These are phyloP conservation scores for Monilinia aucupariae DNA, from an alignment of 2,329 filamentous ascomycete genomes.

Conservation along the genomic window DNA sequence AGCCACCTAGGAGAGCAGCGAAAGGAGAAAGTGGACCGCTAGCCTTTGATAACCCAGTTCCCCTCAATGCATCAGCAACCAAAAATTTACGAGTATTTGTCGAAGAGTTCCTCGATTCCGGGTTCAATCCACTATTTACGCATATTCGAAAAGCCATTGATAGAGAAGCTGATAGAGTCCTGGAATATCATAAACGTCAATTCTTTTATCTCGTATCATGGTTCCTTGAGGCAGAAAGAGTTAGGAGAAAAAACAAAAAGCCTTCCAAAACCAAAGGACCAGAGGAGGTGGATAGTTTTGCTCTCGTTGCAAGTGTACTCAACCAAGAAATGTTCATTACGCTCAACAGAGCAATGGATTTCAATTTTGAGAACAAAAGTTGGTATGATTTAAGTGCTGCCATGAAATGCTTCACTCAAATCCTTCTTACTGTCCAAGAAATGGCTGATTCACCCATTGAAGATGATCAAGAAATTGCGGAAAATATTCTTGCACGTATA, in stretches of 20 bases:
- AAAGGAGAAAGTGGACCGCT: conserved; percentile 60
- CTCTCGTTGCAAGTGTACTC: conserved; percentile 79
- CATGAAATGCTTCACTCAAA: conserved; percentile 93
- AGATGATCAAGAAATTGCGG: conserved; percentile 95
- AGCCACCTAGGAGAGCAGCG: conserved; percentile 63
- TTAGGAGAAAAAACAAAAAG: conserved; percentile 58
- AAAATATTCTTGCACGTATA: conserved; percentile 94
- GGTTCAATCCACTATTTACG: conserved; percentile 86
- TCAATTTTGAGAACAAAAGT: conserved; percentile 71
- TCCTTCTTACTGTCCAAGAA: conserved; percentile 84
- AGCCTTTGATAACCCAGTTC: conserved; percentile 69
- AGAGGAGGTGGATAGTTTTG: conserved; percentile 68
- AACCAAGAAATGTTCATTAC: conserved; percentile 94
- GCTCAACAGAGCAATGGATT: conserved; percentile 76
- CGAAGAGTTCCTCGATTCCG: conserved; percentile 88
- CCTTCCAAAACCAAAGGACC: conserved; percentile 41
- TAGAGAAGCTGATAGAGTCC: conserved; percentile 75
- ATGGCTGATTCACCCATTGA: conserved; percentile 81
- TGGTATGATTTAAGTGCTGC: conserved; percentile 83
- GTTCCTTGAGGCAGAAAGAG: conserved; percentile 84
- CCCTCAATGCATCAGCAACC: conserved; percentile 68
- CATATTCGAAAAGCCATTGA: conserved; percentile 86
- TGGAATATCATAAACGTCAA: conserved; percentile 71
- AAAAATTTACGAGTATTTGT: conserved; percentile 75
- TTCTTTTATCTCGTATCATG: conserved; percentile 90